phyloP scores from a whole-genome alignment of 2,329 filamentous ascomycete genomes.

The Fusarium floridanum region DNA sequence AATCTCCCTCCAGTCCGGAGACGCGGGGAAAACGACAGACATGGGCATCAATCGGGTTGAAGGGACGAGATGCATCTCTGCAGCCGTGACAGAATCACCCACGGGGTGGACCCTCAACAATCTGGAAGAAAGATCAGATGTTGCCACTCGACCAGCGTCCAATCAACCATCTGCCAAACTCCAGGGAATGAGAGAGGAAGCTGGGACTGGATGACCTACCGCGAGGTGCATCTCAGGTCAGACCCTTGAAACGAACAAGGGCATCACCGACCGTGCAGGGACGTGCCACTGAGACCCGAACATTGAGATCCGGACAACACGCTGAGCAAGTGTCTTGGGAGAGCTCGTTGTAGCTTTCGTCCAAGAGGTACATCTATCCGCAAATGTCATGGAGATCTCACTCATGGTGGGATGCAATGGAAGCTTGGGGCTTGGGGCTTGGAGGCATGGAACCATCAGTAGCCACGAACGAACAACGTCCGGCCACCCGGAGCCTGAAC shows the following conservation, averaged over 20 bases:
- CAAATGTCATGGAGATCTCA: slow-evolving; percentile 19
- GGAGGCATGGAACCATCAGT: slow-evolving; percentile 9
- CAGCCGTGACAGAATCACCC: slow-evolving; percentile 24
- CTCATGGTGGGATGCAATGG: slow-evolving; percentile 18
- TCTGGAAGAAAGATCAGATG: slow-evolving; percentile 32
- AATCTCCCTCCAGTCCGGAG: slow-evolving; percentile 32
- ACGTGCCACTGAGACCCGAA: slow-evolving; percentile 14
- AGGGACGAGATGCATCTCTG: slow-evolving; percentile 29
- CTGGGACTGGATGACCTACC: slow-evolving; percentile 15
- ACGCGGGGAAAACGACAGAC: slow-evolving; percentile 8
- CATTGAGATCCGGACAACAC: slow-evolving; percentile 15
- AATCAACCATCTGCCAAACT: slow-evolving; percentile 28
- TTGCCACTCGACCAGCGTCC: slow-evolving; percentile 24
- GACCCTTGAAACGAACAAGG: slow-evolving; percentile 31
- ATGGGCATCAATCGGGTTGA: slow-evolving; percentile 28
- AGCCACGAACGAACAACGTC: slow-evolving; percentile 19
- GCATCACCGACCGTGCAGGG: slow-evolving; percentile 19
- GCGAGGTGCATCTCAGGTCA: slow-evolving; percentile 30
- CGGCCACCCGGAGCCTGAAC: slow-evolving; percentile 26
- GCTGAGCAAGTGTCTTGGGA: not conserved
- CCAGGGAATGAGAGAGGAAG: slow-evolving; percentile 31
- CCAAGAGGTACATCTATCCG: slow-evolving; percentile 34
- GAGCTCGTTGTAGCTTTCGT: slow-evolving; percentile 13
- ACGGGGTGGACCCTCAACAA: slow-evolving; percentile 40
- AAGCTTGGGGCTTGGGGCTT: slow-evolving; percentile 13